These are phyloP conservation scores for Clarireedia sp. DNA, from an alignment of 2,329 filamentous ascomycete genomes.

Conservation along the genomic window DNA sequence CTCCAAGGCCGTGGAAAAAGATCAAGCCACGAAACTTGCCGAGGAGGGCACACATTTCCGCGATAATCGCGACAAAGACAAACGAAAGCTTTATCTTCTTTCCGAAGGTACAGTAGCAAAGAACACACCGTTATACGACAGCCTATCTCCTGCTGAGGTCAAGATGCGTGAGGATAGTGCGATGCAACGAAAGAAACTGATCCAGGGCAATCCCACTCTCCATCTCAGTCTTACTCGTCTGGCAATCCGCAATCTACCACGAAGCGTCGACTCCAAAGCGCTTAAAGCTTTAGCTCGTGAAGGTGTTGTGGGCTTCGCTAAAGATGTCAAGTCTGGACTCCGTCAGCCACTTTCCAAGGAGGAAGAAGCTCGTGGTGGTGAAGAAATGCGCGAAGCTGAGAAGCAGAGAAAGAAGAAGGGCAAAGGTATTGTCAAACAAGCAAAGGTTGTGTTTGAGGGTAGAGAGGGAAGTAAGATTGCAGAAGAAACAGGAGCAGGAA, in stretches of 20 bases:
- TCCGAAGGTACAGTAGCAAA: constrained; percentile 74
- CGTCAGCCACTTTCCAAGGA: constrained; percentile 81
- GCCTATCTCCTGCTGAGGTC: constrained; percentile 70
- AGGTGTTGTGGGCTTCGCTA: constrained; percentile 90
- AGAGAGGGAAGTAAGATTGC: constrained; percentile 75
- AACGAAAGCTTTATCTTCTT: constrained; percentile 80
- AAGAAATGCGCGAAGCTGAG: constrained; percentile 75
- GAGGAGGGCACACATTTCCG: constrained; percentile 56
- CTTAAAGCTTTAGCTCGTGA: constrained; percentile 85
- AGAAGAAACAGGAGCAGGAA: constrained; percentile 68
- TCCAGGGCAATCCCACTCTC: constrained; percentile 83
- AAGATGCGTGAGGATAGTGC: constrained; percentile 82
- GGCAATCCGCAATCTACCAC: constrained; percentile 84
- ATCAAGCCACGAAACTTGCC: constrained; percentile 68
- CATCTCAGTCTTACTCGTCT: constrained; percentile 85
- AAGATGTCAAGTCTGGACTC: constrained; percentile 71
- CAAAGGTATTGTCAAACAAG: constrained; percentile 82
- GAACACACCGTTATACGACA: constrained; percentile 69
- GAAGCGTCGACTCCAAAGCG: constrained; percentile 73
- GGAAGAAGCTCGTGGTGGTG: constrained; percentile 71
- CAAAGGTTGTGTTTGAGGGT: constrained; percentile 91
- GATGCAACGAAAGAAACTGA: constrained; percentile 80
- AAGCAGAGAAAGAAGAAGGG: constrained; percentile 70
- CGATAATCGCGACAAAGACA: constrained; percentile 71
- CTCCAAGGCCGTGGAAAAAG: constrained; percentile 74